Percentiles rank a stretch among this genome's conserved stretches.
phyloP scores from a whole-genome alignment of 2,329 filamentous ascomycete genomes.

The Pseudogymnoascus sp. region DNA sequence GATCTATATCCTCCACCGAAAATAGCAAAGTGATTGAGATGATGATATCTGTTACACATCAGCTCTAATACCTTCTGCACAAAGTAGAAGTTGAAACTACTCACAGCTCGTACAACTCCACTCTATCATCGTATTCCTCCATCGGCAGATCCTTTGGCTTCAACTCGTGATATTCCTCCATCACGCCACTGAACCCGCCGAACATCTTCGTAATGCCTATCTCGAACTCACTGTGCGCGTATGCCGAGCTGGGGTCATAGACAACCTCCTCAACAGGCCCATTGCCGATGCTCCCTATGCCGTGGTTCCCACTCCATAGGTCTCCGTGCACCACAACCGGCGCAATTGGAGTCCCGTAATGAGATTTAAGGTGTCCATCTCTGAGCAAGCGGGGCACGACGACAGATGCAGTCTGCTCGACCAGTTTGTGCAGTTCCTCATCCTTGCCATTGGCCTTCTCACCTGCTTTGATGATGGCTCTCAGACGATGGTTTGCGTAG shows the following conservation, averaged over 20 bases:
- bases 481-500: conserved; percentile 67
- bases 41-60: conserved; percentile 58
- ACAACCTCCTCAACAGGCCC: conserved; percentile 59
- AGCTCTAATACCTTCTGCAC: neutral
- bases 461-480: conserved; percentile 51
- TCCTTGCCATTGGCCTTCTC: conserved; percentile 57
- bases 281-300: conserved; percentile 50
- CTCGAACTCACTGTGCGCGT: conserved; percentile 84
- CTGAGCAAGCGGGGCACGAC: conserved; percentile 74
- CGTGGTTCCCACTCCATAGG: conserved; percentile 85
- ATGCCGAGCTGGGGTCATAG: conserved; percentile 73
- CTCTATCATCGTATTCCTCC: conserved; percentile 76
- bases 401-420: conserved; percentile 52
- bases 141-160: conserved; percentile 73
- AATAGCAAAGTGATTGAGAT: conserved; percentile 65
- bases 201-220: conserved; percentile 96
- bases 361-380: conserved; percentile 45
- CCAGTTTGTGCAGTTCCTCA: conserved; percentile 48
- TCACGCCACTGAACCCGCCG: conserved; percentile 67
- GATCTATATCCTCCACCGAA: conserved; percentile 73
- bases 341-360: conserved; percentile 44
- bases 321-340: conserved; percentile 86
- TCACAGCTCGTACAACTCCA: conserved; percentile 73
- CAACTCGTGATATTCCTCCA: conserved; percentile 62
- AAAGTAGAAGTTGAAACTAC: conserved; percentile 29